Evolutionary conservation across 768 basidiomycete species (phyloP).

Genomic region (Neoboletus brunneissimus): DNA sequence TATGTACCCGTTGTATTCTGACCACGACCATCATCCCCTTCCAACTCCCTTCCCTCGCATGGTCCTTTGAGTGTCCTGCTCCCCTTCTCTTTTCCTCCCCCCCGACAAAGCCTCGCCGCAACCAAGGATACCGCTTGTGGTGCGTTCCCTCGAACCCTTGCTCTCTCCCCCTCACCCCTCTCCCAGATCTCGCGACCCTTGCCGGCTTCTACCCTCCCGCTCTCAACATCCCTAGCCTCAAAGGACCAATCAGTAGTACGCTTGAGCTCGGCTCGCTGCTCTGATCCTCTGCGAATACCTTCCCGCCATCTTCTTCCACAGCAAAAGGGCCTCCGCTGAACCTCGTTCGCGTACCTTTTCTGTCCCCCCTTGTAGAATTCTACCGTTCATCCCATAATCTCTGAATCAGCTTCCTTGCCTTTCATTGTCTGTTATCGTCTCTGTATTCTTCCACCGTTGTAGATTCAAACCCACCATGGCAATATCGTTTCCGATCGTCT

Average conservation of each 20-base stretch:
- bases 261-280: slow-evolving; percentile 73
- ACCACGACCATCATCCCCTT: slow-evolving; percentile 22
- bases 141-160: slow-evolving; percentile 18
- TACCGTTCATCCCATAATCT: slow-evolving; percentile 19
- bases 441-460: slow-evolving; percentile 13
- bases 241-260: slow-evolving; percentile 46
- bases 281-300: slow-evolving; percentile 29
- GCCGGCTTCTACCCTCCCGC: slow-evolving; percentile 69
- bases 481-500: slow-evolving; percentile 40
- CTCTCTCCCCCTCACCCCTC: background rate
- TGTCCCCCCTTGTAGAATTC: slow-evolving; percentile 25
- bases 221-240: slow-evolving; percentile 31
- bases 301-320: slow-evolving; percentile 16
- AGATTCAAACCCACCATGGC: slow-evolving; percentile 26
- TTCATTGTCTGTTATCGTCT: slow-evolving; percentile 5
- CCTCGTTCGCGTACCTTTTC: slow-evolving; percentile 43
- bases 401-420: background rate
- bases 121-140: slow-evolving; percentile 55
- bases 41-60: slow-evolving; percentile 29
- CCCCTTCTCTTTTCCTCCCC: slow-evolving; percentile 24
- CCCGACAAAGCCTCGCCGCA: slow-evolving; percentile 46
- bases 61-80: slow-evolving; percentile 34
- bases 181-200: slow-evolving; percentile 90
- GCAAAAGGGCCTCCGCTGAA: slow-evolving; percentile 42
- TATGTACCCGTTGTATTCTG: slow-evolving; percentile 33